Evolutionary conservation across 345 rosid species (phyloP), one percentile per base, ranked within the genome.

Genomic region (Ricinus communis): DNA sequence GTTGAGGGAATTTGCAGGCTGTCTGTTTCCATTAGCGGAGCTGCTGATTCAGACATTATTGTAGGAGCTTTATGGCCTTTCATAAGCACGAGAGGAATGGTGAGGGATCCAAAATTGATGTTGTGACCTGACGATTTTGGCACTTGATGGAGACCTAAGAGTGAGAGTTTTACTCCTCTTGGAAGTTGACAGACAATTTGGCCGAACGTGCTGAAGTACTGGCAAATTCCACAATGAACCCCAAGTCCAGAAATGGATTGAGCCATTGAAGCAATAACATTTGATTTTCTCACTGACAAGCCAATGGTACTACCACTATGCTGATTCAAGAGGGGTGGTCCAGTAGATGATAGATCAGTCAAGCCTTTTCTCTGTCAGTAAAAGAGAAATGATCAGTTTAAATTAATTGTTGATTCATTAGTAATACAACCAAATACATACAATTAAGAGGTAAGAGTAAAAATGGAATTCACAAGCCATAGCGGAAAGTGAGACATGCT

Each of bases 301-400:
- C 96, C 96, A 56, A 91, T 38, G 45, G 86, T 88, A 68, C 84
- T 77, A 68, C 92, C 98, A 64, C 22, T 85, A 25, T 63, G 87
- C 61, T 86, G 85, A 78, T 76, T 80, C 79, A 87, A 68, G 56
- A 90, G 83, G 28, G 96, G 91, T 14, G 98, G 97, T 76, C 88
- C 90, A 55, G 75, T 67, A 56, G 76, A 80, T 0, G 93, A 87
- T 75, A 79, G 74, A 79, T 82, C 87, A 28, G 89, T 86, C 51
- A 85, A 76, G 69, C 85, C 87, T 77, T 84, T 90, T 70, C 74
- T 86, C 93, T 87, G 86, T 82, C 64, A 72, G 27, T 28, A 40
- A 49, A 57, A 69, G 30, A 58, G 21, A 51, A n/a, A 60, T 54
- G 11, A 19, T 83, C 45, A 71, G 24, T 62, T 71, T 40, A 40